Base-by-base conservation (phyloP, 2,329 filamentous ascomycete genomes). In the Biscogniauxia sp. region DNA sequence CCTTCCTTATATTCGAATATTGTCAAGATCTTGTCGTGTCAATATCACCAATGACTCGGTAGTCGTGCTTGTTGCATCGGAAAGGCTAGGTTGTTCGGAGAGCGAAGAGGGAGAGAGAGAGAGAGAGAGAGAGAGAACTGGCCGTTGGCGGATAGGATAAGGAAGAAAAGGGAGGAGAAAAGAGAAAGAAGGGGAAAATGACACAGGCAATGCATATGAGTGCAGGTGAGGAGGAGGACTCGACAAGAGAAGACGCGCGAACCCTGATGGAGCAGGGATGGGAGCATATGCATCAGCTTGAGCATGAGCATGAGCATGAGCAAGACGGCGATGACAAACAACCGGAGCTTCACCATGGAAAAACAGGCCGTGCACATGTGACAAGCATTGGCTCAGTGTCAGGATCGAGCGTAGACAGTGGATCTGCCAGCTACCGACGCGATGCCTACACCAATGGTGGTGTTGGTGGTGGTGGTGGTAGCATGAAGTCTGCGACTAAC, bases 361-460 rank as follows among this genome's bases (percentile, higher is more conserved):
- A 50, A 25, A 45, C 53, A 54, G 60, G 56, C 57, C 57, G 60
- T 57, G 53, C 53, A 55, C 53, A 57, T 65, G 57, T 61, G 59
- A 63, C 62, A 62, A 58, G 67, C 61, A 51, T 62, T 61, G 41
- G 60, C 61, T 61, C 59, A 26, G 66, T 60, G 60, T 66, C 64
- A 55, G 65, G 59, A 37, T 58, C 56, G 54, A 58, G 64, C 56
- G 63, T 65, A 59, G 64, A 64, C 51, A 60, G 62, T 62, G 68
- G 65, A 55, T 61, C 69, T 53, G 3, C 17, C 37, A 45, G 37
- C 37, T n/a, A n/a, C 37, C 13, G 37, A 45, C 37, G 37, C 13
- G 37, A 45, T 45, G 37, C 37, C 5, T 45, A 45, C 17, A 45
- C 7, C 37, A 32, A 32, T 13, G 11, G 11, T 9, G 9, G 9